phyloP scores from a whole-genome alignment of 768 basidiomycete species.

The Brasilioporus rufonigricans region DNA sequence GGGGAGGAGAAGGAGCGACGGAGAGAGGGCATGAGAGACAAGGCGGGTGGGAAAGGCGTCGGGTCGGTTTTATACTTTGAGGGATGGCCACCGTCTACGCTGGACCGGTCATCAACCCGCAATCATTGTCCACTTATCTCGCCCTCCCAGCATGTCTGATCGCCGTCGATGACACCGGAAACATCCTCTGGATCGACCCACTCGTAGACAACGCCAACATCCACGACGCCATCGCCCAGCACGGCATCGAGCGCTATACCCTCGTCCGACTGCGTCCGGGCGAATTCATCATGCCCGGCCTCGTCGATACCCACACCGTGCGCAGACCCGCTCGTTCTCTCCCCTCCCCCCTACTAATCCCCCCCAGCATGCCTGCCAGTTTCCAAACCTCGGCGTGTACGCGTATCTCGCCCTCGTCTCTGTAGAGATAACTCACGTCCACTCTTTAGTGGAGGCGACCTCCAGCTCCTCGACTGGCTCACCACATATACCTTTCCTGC shows the following conservation, averaged over 20 bases:
- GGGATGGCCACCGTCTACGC: slow-evolving; percentile 44
- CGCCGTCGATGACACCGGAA: slow-evolving; percentile 46
- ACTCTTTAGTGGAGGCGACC: slow-evolving; percentile 66
- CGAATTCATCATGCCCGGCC: slow-evolving; percentile 81
- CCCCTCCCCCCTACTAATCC: background rate
- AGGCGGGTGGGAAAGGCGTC: slow-evolving; percentile 32
- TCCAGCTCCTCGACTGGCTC: slow-evolving; percentile 90
- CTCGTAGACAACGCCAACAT: slow-evolving; percentile 50
- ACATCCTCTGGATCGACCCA: slow-evolving; percentile 70
- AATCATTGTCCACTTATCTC: slow-evolving; percentile 39
- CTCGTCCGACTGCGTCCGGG: slow-evolving; percentile 45
- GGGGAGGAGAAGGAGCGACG: slow-evolving; percentile 75
- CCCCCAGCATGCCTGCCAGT: slow-evolving; percentile 38
- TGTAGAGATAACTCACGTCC: slow-evolving; percentile 1
- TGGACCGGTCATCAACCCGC: slow-evolving; percentile 58
- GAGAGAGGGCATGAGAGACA: slow-evolving; percentile 62
- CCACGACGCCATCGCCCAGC: slow-evolving; percentile 47
- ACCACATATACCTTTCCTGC: slow-evolving; percentile 81
- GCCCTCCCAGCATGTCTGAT: slow-evolving; percentile 53
- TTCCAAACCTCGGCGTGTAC: slow-evolving; percentile 41
- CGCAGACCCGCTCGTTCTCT: slow-evolving; percentile 22
- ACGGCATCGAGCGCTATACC: slow-evolving; percentile 39
- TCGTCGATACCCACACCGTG: slow-evolving; percentile 91
- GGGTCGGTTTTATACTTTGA: slow-evolving; percentile 46
- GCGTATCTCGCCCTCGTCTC: background rate